These are phyloP conservation scores for Solioccasus polychromus DNA, from an alignment of 768 basidiomycete species.

Conservation along the genomic window DNA sequence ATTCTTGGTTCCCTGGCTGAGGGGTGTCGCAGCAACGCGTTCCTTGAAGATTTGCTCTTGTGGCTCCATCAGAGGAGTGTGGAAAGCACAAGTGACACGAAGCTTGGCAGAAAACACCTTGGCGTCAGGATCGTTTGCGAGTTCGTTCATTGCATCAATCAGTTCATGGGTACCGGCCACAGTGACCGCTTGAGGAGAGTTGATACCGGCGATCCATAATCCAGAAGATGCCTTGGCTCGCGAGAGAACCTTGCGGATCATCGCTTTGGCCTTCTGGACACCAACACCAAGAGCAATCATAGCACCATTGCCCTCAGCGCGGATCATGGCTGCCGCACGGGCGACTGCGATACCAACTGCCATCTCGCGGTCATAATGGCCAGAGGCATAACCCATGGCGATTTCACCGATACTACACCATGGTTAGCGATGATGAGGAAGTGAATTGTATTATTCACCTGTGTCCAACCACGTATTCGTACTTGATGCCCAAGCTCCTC, in stretches of 20 bases:
- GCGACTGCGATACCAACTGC: slow-evolving; percentile 34
- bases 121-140: slow-evolving; percentile 26
- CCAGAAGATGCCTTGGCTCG: slow-evolving; percentile 23
- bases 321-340: slow-evolving; percentile 36
- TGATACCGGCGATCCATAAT: slow-evolving; percentile 36
- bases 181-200: slow-evolving; percentile 37
- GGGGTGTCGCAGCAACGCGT: slow-evolving; percentile 15
- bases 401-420: slow-evolving; percentile 31
- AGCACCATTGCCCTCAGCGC: slow-evolving; percentile 33
- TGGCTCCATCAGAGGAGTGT: slow-evolving; percentile 34
- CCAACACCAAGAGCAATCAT: slow-evolving; percentile 37
- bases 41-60: slow-evolving; percentile 33
- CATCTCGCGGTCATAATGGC: slow-evolving; percentile 34
- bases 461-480: slow-evolving; percentile 35
- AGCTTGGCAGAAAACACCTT: slow-evolving; percentile 29
- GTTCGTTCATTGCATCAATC: slow-evolving; percentile 29
- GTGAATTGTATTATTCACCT: slow-evolving; percentile 16
- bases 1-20: slow-evolving; percentile 18
- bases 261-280: slow-evolving; percentile 29
- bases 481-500: slow-evolving; percentile 29
- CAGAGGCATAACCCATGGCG: slow-evolving; percentile 37
- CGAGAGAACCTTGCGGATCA: slow-evolving; percentile 33
- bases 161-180: slow-evolving; percentile 31
- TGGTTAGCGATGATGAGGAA: slow-evolving; percentile 6
- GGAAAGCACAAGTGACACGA: slow-evolving; percentile 34